Conservation (phyloP, 2,329 filamentous ascomycete genomes). For the Cytospora paraplurivora region DNA sequence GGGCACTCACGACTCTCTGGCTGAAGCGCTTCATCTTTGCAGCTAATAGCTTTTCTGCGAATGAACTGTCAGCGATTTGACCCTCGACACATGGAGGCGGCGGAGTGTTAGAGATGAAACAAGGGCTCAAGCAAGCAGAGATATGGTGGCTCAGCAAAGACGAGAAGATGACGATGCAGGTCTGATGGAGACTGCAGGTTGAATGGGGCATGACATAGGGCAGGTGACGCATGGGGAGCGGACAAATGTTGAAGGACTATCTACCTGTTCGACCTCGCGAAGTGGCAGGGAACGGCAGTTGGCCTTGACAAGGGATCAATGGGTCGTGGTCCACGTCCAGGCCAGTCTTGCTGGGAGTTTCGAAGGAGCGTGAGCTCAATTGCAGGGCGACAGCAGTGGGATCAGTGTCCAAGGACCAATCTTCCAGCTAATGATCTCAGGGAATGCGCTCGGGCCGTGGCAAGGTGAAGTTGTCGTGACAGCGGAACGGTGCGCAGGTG, state of each 20-base stretch:
- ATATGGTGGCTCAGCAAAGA: conserved; percentile 9
- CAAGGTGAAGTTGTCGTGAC: conserved; percentile 19
- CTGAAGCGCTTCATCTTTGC: conserved; percentile 94
- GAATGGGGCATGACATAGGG: not conserved
- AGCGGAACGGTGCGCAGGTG: conserved; percentile 16
- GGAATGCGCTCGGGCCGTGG: conserved; percentile 25
- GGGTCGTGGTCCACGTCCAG: conserved; percentile 27
- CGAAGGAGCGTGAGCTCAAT: conserved; percentile 13
- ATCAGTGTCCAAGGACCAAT: conserved; percentile 20
- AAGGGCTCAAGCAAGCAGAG: conserved; percentile 7
- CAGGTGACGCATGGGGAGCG: conserved; percentile 9
- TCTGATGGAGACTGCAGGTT: conserved; percentile 2
- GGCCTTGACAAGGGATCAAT: conserved; percentile 28
- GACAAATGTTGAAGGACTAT: conserved; percentile 28
- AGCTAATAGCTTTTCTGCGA: conserved; percentile 33
- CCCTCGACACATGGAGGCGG: conserved; percentile 11
- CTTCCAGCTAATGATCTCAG: conserved; percentile 12
- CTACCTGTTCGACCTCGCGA: conserved; percentile 30
- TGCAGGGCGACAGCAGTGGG: conserved; percentile 15
- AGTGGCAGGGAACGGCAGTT: conserved; percentile 27
- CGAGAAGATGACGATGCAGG: conserved; percentile 9
- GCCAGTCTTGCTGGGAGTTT: conserved; percentile 26
- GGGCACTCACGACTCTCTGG: conserved; percentile 85
- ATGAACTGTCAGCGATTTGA: conserved; percentile 20
- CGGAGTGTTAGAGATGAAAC: conserved; percentile 12